phyloP scores from a whole-genome alignment of 2,329 filamentous ascomycete genomes.

The Aureobasidium musti region DNA sequence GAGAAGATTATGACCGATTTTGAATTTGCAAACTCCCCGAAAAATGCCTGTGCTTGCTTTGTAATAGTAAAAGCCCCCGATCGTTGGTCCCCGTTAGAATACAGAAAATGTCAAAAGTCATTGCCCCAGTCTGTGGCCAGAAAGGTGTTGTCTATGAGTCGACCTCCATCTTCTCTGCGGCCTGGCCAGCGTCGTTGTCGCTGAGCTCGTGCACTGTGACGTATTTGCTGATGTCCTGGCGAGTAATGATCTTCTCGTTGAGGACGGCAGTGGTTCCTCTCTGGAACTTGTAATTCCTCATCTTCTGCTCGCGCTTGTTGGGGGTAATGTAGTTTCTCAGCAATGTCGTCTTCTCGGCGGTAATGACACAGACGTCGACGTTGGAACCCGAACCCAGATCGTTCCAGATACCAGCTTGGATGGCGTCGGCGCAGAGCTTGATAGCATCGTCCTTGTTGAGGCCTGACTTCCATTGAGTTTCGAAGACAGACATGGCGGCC shows the following conservation, averaged over 20 bases:
- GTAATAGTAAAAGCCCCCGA: constrained; percentile 10
- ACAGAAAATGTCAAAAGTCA: constrained; percentile 25
- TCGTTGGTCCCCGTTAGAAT: constrained; percentile 24
- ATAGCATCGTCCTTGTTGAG: constrained; percentile 80
- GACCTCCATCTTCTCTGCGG: constrained; percentile 66
- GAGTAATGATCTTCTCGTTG: constrained; percentile 94
- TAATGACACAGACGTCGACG: constrained; percentile 95
- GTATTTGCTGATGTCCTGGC: constrained; percentile 91
- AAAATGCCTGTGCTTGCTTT: constrained; percentile 25
- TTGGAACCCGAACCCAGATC: constrained; percentile 96
- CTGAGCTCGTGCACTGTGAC: constrained; percentile 86
- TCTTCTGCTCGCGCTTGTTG: constrained; percentile 87
- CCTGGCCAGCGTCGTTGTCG: constrained; percentile 62
- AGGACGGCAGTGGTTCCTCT: constrained; percentile 93
- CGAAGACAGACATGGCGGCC: constrained; percentile 97
- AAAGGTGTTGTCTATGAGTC: constrained; percentile 46
- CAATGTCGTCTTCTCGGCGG: constrained; percentile 89
- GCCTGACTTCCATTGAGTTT: constrained; percentile 86
- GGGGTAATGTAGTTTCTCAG: constrained; percentile 91
- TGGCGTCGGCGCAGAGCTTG: constrained; percentile 79
- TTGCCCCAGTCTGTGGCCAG: neutral
- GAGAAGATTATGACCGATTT: constrained; percentile 5
- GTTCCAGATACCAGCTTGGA: constrained; percentile 97
- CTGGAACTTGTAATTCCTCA: constrained; percentile 87
- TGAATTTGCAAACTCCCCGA: constrained; percentile 25